Base-by-base conservation (phyloP, 2,329 filamentous ascomycete genomes). In the Trichoderma simmonsii region DNA sequence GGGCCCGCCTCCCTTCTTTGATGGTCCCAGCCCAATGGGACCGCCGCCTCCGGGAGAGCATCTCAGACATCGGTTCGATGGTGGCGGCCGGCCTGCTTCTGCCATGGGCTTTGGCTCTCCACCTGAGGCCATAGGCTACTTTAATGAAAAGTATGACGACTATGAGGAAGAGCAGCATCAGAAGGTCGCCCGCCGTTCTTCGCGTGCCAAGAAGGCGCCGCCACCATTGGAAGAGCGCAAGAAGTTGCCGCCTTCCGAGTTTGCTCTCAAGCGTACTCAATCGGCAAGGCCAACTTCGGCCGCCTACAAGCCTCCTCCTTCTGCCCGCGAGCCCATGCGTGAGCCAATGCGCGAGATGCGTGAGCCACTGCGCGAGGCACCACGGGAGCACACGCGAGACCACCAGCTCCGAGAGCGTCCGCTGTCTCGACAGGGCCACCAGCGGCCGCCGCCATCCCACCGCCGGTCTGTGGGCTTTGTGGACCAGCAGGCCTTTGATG, bases 171-270 rank as follows among this genome's bases (percentile, higher is more conserved):
- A 84, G 5, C 78, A 81, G 32, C 77, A 80, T 18, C 72, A 73
- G 3, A 78, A 77, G 4, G 72, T 85, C 1, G 62, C 79, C 6
- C 82, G 85, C 30, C 83, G 84, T 26, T 74, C 82, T n/a, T 87
- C 86, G 1, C 77, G 81, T 39, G 79, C 79, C 14, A 83, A 79
- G 76, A 84, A 82, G 70, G 77, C 80, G 8, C 82, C 85, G 0
- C 77, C 80, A 6, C 82, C 85, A 0, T 39, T 59, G 14, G 83
- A 86, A 1, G 85, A 86, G 66, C 81, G 83, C 36, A 79, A 76
- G 64, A 80, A 81, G 34, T 87, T 87, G 86, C 86, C 87, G 26
- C 86, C 86, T 12, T 86, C 86, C 4, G 77, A 77, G 2, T 76
- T 73, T 30, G 75, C 80, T 51, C 80, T 80, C 24, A 66, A 67